phyloP scores from a whole-genome alignment of 208 protist genomes.

The Acanthamoeba culbertsoni region DNA sequence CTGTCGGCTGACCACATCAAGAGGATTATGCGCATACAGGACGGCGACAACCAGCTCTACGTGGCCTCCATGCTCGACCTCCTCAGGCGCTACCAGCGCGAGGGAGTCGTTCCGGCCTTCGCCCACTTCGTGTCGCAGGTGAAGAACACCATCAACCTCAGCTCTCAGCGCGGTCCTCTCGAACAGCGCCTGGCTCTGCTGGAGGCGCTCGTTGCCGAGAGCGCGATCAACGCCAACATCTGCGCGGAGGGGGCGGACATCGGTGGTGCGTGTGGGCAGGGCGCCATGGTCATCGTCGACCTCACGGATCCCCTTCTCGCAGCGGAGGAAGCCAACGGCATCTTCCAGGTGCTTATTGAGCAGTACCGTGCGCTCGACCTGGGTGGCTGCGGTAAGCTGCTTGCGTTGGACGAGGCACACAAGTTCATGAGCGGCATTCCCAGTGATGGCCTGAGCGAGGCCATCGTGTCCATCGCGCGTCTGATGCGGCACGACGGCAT shows the following conservation, averaged over 20 bases:
- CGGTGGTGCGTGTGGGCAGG: not conserved
- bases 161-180: not conserved
- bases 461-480: slow-evolving; percentile 48
- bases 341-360: slow-evolving; percentile 55
- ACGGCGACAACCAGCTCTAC: slow-evolving; percentile 37
- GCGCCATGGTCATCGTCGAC: slow-evolving; percentile 38
- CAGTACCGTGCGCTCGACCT: slow-evolving; percentile 31
- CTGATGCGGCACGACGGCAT: slow-evolving; percentile 63
- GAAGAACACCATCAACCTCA: not conserved
- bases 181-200: not conserved
- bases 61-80: slow-evolving; percentile 12
- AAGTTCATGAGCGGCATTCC: slow-evolving; percentile 15
- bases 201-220: not conserved
- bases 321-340: slow-evolving; percentile 50
- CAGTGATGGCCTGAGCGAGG: slow-evolving; percentile 39
- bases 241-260: not conserved
- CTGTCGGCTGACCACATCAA: slow-evolving; percentile 57
- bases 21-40: slow-evolving; percentile 60
- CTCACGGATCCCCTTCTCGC: slow-evolving; percentile 53
- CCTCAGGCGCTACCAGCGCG: slow-evolving; percentile 15
- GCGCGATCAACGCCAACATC: not conserved
- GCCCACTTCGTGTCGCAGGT: not conserved
- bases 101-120: not conserved
- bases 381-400: slow-evolving; percentile 7
- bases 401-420: slow-evolving; percentile 63